phyloP scores from a whole-genome alignment of 768 basidiomycete species.

The Asterophora parasitica region DNA sequence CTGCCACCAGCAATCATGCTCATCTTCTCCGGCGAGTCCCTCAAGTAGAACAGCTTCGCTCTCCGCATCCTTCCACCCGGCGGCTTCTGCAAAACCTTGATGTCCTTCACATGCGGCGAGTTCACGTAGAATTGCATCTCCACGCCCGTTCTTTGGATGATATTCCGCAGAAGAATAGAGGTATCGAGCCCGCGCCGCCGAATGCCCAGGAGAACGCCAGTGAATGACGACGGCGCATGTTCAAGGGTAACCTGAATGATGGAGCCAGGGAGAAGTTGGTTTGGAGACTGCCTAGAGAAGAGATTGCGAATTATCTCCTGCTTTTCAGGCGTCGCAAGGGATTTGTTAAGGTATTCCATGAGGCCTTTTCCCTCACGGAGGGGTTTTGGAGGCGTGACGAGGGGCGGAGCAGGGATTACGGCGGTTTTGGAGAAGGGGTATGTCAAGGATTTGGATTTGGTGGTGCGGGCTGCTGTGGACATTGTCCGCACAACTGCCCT shows the following conservation, averaged over 20 bases:
- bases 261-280: slow-evolving; percentile 76
- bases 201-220: slow-evolving; percentile 83
- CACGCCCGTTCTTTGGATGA: slow-evolving; percentile 86
- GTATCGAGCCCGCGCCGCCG: slow-evolving; percentile 83
- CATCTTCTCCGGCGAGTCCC: slow-evolving; percentile 85
- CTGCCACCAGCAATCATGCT: slow-evolving; percentile 54
- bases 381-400: slow-evolving; percentile 36
- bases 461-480: slow-evolving; percentile 36
- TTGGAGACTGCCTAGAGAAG: slow-evolving; percentile 67
- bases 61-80: slow-evolving; percentile 60
- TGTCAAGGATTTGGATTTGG: slow-evolving; percentile 14
- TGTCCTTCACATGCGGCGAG: slow-evolving; percentile 83
- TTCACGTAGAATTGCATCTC: slow-evolving; percentile 89
- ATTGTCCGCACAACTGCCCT: slow-evolving; percentile 35
- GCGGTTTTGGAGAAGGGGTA: slow-evolving; percentile 78
- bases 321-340: slow-evolving; percentile 64
- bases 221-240: slow-evolving; percentile 78
- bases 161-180: slow-evolving; percentile 84
- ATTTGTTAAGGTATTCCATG: slow-evolving; percentile 68
- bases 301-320: slow-evolving; percentile 59
- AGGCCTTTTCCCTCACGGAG: slow-evolving; percentile 70
- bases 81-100: slow-evolving; percentile 71
- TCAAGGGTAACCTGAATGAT: slow-evolving; percentile 75
- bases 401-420: slow-evolving; percentile 44
- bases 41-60: slow-evolving; percentile 80